Percentiles rank a stretch among this genome's conserved stretches.
phyloP scores from a whole-genome alignment of 1,284 basidiomycete genomes.

The Somion occarium region DNA sequence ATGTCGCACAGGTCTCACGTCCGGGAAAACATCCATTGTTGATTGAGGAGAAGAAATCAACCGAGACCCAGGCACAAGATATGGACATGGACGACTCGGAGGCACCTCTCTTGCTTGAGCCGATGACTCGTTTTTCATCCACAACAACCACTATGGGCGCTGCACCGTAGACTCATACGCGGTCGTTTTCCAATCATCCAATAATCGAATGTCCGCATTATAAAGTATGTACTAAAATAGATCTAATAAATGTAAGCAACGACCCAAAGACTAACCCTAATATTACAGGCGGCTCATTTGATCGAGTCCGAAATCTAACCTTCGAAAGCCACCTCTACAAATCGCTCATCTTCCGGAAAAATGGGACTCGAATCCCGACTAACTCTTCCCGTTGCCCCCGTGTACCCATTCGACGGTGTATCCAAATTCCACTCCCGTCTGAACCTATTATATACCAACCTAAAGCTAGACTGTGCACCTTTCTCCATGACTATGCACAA shows the following conservation, averaged over 20 bases:
- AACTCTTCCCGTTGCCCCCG: slow-evolving; percentile 11
- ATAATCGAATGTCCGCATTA: background rate
- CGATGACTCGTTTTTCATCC: slow-evolving; percentile 33
- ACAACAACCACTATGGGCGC: slow-evolving; percentile 41
- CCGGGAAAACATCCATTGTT: slow-evolving; percentile 53
- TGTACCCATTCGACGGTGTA: slow-evolving; percentile 19
- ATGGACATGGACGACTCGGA: slow-evolving; percentile 32
- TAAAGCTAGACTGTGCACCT: slow-evolving; percentile 78
- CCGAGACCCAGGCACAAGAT: slow-evolving; percentile 12
- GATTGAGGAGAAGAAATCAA: slow-evolving; percentile 5
- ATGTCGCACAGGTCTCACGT: slow-evolving; percentile 45
- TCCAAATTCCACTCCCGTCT: slow-evolving; percentile 71
- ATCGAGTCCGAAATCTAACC: slow-evolving; percentile 5
- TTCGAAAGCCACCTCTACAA: slow-evolving; percentile 29
- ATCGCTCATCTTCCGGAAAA: slow-evolving; percentile 24
- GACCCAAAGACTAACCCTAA: no score
- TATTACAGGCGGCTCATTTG: no score
- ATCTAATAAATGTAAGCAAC: no score
- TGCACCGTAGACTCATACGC: background rate
- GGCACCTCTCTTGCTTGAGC: slow-evolving; percentile 26
- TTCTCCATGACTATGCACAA: slow-evolving; percentile 80
- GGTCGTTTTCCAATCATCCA: no score
- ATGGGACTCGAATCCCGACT: slow-evolving; percentile 6
- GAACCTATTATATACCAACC: slow-evolving; percentile 65
- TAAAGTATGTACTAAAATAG: background rate